Evolutionary conservation across 176 grass and related monocot genomes (phyloP).

Genomic region (Microstegium vimineum): DNA sequence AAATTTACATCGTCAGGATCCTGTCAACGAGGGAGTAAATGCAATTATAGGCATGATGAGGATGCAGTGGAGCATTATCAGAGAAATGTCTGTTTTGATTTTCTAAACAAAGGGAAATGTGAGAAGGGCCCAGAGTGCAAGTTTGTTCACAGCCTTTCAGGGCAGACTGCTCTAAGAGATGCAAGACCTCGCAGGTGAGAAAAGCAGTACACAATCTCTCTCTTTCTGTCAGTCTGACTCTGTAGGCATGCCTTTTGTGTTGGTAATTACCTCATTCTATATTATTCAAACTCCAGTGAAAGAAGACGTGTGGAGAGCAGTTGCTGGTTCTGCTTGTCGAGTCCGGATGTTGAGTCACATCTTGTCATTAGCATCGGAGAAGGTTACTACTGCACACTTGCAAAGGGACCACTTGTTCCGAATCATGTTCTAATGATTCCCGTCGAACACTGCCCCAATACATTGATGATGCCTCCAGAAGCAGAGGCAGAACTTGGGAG

Average conservation of each 20-base stretch:
- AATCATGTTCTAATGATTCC: conserved; percentile 79
- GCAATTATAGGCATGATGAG: conserved; percentile 65
- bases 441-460: conserved; percentile 70
- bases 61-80: conserved; percentile 60
- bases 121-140: conserved; percentile 69
- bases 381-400: conserved; percentile 87
- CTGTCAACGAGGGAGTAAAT: conserved; percentile 57
- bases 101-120: conserved; percentile 92
- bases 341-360: conserved; percentile 82
- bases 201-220: not conserved
- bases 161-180: conserved; percentile 45
- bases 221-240: not conserved
- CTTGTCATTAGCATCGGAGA: conserved; percentile 79
- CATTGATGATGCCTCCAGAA: conserved; percentile 62
- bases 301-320: conserved; percentile 48
- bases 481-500: conserved; percentile 67
- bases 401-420: conserved; percentile 86
- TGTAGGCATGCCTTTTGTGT: not conserved
- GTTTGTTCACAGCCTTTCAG: conserved; percentile 68
- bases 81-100: conserved; percentile 95
- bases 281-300: conserved; percentile 26
- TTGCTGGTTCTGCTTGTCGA: conserved; percentile 98
- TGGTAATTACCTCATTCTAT: conserved; percentile 24
- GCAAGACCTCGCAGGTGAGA: conserved; percentile 54
- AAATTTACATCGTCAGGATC: conserved; percentile 83